A percentile compares a stretch with the other conserved stretches of the same genome.
Evolutionary conservation across 805 yeast genomes (phyloP).

Genomic region (Cyberlindnera mrakii): DNA sequence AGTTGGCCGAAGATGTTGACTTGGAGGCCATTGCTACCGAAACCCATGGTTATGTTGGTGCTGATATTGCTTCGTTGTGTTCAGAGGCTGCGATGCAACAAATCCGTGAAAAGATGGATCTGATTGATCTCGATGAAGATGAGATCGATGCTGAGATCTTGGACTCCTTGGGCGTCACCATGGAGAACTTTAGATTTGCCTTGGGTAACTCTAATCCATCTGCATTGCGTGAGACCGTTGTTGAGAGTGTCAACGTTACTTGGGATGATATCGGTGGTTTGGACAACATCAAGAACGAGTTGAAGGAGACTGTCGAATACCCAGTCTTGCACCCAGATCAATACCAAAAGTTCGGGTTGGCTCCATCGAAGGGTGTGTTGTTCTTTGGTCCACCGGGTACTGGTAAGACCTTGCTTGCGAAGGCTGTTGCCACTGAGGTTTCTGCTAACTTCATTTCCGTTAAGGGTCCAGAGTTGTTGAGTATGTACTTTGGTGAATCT

Average conservation of each 20-base stretch:
- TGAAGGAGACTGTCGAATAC: constrained; percentile 97
- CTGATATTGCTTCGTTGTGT: constrained; percentile 96
- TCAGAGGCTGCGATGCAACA: constrained; percentile 99
- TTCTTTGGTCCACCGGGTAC: constrained; percentile 99
- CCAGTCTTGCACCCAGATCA: constrained; percentile 99
- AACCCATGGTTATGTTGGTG: constrained; percentile 99
- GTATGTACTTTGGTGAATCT: constrained; percentile 99
- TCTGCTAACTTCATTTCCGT: constrained; percentile 97
- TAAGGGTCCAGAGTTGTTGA: constrained; percentile 92
- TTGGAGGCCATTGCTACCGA: constrained; percentile 93
- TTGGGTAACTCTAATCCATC: constrained; percentile 98
- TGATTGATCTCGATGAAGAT: constrained; percentile 92
- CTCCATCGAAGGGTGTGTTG: constrained; percentile 97
- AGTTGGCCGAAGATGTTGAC: constrained; percentile 90
- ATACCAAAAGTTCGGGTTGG: constrained; percentile 94
- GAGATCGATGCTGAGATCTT: constrained; percentile 96
- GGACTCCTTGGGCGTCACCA: constrained; percentile 94
- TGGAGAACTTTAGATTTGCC: constrained; percentile 98
- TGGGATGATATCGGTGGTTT: constrained; percentile 99
- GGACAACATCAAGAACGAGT: constrained; percentile 92
- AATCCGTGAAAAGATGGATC: constrained; percentile 98
- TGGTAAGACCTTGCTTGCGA: constrained; percentile 96
- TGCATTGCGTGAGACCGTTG: constrained; percentile 98
- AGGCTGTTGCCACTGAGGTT: constrained; percentile 99
- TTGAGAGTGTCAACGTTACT: constrained; percentile 95